Evolutionary conservation across 1,284 basidiomycete genomes (phyloP).

Genomic region (Bjerkandera adusta): DNA sequence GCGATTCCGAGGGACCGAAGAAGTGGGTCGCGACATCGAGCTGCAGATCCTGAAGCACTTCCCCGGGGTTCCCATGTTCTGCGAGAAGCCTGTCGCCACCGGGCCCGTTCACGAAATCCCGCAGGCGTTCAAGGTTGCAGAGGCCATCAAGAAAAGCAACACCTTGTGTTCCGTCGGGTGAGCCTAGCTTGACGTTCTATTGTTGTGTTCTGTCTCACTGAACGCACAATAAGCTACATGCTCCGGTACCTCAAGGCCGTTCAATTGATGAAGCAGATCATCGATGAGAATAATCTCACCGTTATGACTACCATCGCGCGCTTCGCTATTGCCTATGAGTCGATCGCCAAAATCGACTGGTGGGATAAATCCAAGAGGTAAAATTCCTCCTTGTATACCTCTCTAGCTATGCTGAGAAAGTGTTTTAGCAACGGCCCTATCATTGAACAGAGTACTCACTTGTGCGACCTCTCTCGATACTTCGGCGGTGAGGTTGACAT

Average conservation of each 20-base stretch:
- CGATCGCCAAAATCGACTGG: constrained; percentile 92
- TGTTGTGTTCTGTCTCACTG: not conserved
- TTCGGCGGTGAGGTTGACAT: constrained; percentile 98
- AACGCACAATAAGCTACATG: too few species aligned
- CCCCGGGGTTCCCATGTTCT: constrained; percentile 88
- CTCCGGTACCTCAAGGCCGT: constrained; percentile 92
- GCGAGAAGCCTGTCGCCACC: constrained; percentile 94
- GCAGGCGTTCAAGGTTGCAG: constrained; percentile 66
- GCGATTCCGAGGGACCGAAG: constrained; percentile 84
- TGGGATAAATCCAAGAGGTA: constrained; percentile 94
- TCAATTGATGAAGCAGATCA: constrained; percentile 97
- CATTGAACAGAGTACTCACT: constrained; percentile 95
- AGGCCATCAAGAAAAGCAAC: constrained; percentile 63
- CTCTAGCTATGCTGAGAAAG: constrained; percentile 2
- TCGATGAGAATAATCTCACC: constrained; percentile 92
- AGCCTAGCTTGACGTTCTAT: constrained; percentile 17
- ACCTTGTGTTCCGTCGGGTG: constrained; percentile 91
- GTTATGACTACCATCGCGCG: constrained; percentile 97
- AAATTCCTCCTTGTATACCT: too few species aligned
- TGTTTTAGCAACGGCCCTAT: constrained; percentile 83
- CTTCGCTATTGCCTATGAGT: constrained; percentile 92
- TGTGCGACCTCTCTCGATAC: constrained; percentile 91
- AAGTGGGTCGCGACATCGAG: constrained; percentile 86
- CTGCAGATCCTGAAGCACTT: constrained; percentile 87
- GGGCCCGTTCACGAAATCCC: constrained; percentile 72